phyloP scores from a whole-genome alignment of 2,329 filamentous ascomycete genomes.

The Didymella pomorum region DNA sequence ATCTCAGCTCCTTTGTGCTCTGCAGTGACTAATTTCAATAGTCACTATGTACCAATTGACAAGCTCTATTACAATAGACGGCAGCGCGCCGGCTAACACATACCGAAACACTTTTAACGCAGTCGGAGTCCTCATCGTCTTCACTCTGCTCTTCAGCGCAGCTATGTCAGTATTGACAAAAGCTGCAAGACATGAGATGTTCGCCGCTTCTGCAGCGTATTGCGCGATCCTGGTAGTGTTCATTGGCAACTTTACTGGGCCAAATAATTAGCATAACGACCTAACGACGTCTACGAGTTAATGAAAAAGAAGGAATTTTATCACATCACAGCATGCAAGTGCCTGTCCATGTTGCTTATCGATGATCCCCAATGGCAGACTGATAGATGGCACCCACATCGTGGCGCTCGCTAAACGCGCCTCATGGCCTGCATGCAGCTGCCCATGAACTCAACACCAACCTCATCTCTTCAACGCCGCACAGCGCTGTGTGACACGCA shows the following conservation, averaged over 20 bases:
- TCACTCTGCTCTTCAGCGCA: conserved; percentile 50
- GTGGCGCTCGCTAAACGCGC: neutral
- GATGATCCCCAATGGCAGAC: too few species aligned
- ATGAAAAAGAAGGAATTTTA: neutral
- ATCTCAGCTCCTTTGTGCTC: too few species aligned
- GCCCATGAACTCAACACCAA: neutral
- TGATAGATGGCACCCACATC: neutral
- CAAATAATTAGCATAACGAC: conserved; percentile 31
- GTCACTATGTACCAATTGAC: conserved; percentile 53
- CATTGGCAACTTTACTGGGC: conserved; percentile 51
- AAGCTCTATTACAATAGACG: conserved; percentile 24
- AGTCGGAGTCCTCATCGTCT: conserved; percentile 54
- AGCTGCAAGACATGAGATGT: conserved; percentile 49
- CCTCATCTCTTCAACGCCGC: neutral
- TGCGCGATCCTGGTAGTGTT: conserved; percentile 53
- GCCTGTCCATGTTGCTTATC: too few species aligned
- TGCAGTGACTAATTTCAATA: neutral
- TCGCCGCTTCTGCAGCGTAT: conserved; percentile 51
- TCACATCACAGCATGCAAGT: too few species aligned
- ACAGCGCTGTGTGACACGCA: neutral
- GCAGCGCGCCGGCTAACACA: conserved; percentile 16
- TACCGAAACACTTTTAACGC: conserved; percentile 49
- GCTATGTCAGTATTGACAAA: conserved; percentile 50
- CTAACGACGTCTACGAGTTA: neutral
- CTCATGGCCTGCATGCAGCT: conserved; percentile 1